Base-by-base conservation (phyloP, 1,139 yeast genomes). In the Candida mesenterica region DNA sequence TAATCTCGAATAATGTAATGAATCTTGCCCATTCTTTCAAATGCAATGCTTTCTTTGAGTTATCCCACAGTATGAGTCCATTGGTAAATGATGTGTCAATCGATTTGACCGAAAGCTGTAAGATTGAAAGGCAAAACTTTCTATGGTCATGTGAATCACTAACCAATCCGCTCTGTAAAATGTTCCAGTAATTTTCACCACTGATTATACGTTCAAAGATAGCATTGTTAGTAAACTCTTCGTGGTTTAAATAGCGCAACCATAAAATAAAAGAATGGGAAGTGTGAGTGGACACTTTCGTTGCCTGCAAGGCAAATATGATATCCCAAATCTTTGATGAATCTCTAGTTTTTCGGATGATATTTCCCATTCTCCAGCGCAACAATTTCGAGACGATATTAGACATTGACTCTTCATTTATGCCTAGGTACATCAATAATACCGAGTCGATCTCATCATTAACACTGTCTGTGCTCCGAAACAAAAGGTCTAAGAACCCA, bases 1-100 rank as follows among this genome's bases (percentile, higher is more conserved):
- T 62, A 32, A 89, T 83, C 52, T 89, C 96, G 46, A 79, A 83
- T 10, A 89, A 61, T 0, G 96, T 85, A 23, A 79, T 68, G 49
- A 68, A 89, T 41, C 87, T 69, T 32, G 76, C 72, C 96, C 96
- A 89, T 31, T 79, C 77, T 12, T 64, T 65, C 24, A 75, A 49
- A 33, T 71, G 66, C 3, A 49, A 47, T 0, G 52, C 51, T 3
- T 49, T 49, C 1, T 63, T 44, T 0, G 48, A 16, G 0, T 48
- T 38, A n/a, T 66, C 58, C 82, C 89, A 82, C 1, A 46, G 36
- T 44, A 85, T 71, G 14, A 68, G 58, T 0, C 59, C 52, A 24
- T 68, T 72, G 3, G 62, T 38, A 23, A 85, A 50, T 13, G 72
- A 59, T 0, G 42, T 36, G 1, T 59, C 50, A 3, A 81, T 57